Evolutionary conservation across 1,139 yeast species (phyloP).

Genomic region (Yamadazyma triangularis): DNA sequence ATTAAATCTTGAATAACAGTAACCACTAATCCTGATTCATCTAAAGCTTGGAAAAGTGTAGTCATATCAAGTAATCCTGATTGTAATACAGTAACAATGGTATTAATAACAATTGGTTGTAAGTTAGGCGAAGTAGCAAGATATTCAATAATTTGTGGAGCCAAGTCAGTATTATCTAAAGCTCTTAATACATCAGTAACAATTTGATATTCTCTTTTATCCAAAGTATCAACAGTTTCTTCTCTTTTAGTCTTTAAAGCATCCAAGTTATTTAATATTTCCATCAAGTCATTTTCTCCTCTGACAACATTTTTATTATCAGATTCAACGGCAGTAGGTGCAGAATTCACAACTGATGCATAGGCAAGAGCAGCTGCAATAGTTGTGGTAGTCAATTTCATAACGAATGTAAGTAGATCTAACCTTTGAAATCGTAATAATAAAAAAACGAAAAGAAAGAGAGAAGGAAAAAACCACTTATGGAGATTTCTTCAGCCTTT

Average conservation of each 20-base stretch:
- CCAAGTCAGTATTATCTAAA: slow-evolving; percentile 34
- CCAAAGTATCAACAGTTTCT: slow-evolving; percentile 20
- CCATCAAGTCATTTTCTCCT: slow-evolving; percentile 17
- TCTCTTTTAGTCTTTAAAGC: slow-evolving; percentile 28
- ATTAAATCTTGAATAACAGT: slow-evolving; percentile 36
- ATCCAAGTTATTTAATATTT: slow-evolving; percentile 18
- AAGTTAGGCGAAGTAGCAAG: slow-evolving; percentile 31
- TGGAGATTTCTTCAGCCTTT: too few relatives aligned
- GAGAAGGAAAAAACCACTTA: too few relatives aligned
- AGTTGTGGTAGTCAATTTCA: slow-evolving; percentile 27
- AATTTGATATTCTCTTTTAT: slow-evolving; percentile 30
- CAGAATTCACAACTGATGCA: slow-evolving; percentile 22
- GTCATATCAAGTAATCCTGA: slow-evolving; percentile 30
- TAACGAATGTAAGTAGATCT: slow-evolving; percentile 7
- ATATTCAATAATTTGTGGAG: slow-evolving; percentile 34
- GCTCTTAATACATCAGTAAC: slow-evolving; percentile 41
- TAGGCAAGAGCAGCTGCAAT: slow-evolving; percentile 26
- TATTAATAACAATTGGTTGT: slow-evolving; percentile 31
- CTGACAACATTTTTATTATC: slow-evolving; percentile 4
- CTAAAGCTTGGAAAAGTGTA: slow-evolving; percentile 35
- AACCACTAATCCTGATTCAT: slow-evolving; percentile 34
- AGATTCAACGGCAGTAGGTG: slow-evolving; percentile 18
- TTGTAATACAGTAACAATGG: slow-evolving; percentile 28
- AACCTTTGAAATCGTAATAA: too few relatives aligned
- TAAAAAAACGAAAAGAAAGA: too few relatives aligned